Conservation (phyloP, 2,329 filamentous ascomycete genomes). For the Periglandula ipomoeae region DNA sequence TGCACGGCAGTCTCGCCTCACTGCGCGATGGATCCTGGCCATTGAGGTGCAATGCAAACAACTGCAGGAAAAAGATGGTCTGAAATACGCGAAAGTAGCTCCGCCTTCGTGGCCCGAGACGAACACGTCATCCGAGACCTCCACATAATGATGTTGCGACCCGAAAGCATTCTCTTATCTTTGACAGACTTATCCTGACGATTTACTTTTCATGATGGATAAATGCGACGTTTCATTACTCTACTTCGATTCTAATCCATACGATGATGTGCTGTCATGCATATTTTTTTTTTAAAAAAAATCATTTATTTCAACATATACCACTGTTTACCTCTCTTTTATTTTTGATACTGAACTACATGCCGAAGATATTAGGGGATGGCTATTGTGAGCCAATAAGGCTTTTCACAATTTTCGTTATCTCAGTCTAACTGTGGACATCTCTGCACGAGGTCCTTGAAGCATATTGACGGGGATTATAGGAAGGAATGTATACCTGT, state of each 20-base stretch:
- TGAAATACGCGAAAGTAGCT: conserved; percentile 30
- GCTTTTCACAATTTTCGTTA: no score
- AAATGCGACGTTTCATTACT: background rate
- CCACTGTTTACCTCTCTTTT: background rate
- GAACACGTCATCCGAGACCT: background rate
- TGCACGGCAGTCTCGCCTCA: conserved; percentile 34
- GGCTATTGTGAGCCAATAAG: no score
- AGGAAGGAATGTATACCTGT: no score
- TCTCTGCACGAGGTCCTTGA: no score
- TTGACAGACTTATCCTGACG: background rate
- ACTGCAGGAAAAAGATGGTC: conserved; percentile 34
- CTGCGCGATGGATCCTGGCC: conserved; percentile 41
- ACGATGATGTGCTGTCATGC: background rate
- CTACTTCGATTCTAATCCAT: background rate
- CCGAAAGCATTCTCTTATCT: background rate
- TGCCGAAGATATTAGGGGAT: no score
- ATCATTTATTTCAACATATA: no score
- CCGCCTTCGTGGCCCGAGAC: conserved; percentile 23
- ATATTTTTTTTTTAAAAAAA: background rate
- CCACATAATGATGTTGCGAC: background rate
- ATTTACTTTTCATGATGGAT: background rate
- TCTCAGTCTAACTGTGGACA: no score
- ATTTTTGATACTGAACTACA: no score
- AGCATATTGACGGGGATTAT: no score
- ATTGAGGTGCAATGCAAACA: conserved; percentile 45